Conservation (phyloP, 2,329 filamentous ascomycete species). For the Lecanicillium sp. region DNA sequence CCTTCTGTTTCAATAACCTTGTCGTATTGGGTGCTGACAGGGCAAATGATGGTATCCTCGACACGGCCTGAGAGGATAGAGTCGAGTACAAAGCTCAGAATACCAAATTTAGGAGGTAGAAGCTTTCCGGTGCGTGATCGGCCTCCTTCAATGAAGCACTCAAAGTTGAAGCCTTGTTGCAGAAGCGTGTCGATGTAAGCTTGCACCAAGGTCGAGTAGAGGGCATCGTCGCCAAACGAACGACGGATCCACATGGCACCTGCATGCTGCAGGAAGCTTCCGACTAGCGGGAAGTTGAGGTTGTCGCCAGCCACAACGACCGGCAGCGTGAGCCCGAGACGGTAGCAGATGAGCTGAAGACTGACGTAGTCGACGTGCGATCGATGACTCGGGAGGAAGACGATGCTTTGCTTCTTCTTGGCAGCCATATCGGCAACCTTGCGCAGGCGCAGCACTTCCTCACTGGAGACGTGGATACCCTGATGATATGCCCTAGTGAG, state of each 20-base stretch:
- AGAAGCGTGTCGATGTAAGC: constrained; percentile 90
- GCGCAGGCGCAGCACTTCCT: constrained; percentile 79
- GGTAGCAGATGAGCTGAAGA: constrained; percentile 90
- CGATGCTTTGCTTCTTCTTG: constrained; percentile 86
- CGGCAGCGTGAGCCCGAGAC: constrained; percentile 79
- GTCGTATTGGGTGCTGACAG: constrained; percentile 96
- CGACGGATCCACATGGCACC: constrained; percentile 95
- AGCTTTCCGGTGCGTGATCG: constrained; percentile 91
- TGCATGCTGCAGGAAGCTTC: constrained; percentile 88
- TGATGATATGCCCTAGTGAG: constrained; percentile 92
- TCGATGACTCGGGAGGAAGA: constrained; percentile 90
- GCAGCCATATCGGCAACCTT: constrained; percentile 77
- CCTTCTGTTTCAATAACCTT: constrained; percentile 98
- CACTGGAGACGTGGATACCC: constrained; percentile 91
- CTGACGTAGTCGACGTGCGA: constrained; percentile 97
- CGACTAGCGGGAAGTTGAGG: constrained; percentile 86
- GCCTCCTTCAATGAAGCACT: constrained; percentile 96
- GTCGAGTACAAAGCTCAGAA: constrained; percentile 85
- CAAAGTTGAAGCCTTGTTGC: constrained; percentile 86
- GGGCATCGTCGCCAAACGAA: constrained; percentile 82
- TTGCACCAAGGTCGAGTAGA: constrained; percentile 92
- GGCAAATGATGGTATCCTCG: constrained; percentile 86
- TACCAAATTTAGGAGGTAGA: constrained; percentile 89
- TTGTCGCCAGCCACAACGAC: constrained; percentile 95
- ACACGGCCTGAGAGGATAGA: constrained; percentile 83